Conservation (phyloP, 352 stramenopile genomes). For the Paralagenidium karlingii region DNA sequence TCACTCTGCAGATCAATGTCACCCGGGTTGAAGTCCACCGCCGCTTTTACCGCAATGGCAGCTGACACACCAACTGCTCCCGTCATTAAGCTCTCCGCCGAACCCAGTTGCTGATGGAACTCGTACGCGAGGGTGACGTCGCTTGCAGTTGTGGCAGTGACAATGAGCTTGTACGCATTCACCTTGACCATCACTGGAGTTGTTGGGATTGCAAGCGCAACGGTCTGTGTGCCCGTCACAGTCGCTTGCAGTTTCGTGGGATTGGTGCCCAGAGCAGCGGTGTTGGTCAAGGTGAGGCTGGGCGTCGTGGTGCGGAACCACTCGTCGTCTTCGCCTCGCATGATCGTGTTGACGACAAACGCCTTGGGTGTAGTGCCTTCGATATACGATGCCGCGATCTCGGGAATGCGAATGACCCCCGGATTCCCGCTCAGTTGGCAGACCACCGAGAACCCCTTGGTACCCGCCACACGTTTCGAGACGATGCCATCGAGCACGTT, state of each 20-base stretch:
- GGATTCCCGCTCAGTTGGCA: constrained; percentile 51
- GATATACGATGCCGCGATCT: constrained; percentile 16
- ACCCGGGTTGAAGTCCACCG: constrained; percentile 5
- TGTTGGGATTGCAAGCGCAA: background rate
- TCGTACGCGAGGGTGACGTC: too few relatives aligned
- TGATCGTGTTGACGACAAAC: constrained; percentile 18
- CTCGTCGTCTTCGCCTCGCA: constrained; percentile 29
- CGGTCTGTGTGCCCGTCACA: constrained; percentile 2
- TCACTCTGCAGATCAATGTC: constrained; percentile 7
- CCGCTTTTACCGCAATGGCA: background rate
- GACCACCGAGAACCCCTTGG: constrained; percentile 24
- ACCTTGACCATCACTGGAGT: constrained; percentile 12
- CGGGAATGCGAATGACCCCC: constrained; percentile 28
- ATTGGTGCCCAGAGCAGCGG: background rate
- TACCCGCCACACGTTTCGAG: constrained; percentile 1
- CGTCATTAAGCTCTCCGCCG: too few relatives aligned
- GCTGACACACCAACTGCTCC: too few relatives aligned
- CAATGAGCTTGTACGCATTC: constrained; percentile 7
- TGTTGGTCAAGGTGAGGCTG: background rate
- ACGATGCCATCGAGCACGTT: constrained; percentile 10
- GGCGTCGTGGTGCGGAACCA: constrained; percentile 29
- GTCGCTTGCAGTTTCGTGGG: too few relatives aligned
- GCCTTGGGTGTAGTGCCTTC: constrained; percentile 3
- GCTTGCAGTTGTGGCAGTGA: too few relatives aligned
- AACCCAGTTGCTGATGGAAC: too few relatives aligned